Percentiles rank a stretch among this genome's conserved stretches.
Conservation (phyloP, 106 monocot species). For the Acorus gramineus region DNA sequence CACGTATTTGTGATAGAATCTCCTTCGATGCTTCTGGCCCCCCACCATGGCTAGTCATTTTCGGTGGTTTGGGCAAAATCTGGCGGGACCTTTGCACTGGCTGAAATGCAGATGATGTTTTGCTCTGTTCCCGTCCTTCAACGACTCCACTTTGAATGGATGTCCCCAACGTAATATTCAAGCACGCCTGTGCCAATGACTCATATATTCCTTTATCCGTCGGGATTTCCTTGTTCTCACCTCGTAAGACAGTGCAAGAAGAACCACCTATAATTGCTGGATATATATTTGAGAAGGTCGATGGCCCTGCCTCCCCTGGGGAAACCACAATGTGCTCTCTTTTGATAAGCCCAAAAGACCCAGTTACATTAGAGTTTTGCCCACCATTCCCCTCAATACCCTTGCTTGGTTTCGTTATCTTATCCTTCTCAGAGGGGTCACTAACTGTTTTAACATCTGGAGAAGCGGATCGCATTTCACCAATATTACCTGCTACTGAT, state of each 20-base stretch:
- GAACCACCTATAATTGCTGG: conserved; percentile 1
- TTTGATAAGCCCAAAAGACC: conserved; percentile 32
- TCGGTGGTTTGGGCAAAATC: conserved; percentile 45
- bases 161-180: conserved; percentile 51
- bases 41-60: conserved; percentile 9
- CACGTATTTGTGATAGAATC: conserved; percentile 46
- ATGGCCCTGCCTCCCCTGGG: no score
- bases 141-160: conserved; percentile 21
- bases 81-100: conserved; percentile 44
- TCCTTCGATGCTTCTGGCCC: conserved; percentile 53
- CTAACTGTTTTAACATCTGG: conserved; percentile 15
- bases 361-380: conserved; percentile 8
- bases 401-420: conserved; percentile 12
- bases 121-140: conserved; percentile 44
- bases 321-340: conserved; percentile 24
- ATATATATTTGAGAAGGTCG: conserved; percentile 13
- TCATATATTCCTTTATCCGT: conserved; percentile 22
- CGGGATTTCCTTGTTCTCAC: conserved; percentile 23
- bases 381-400: conserved; percentile 18
- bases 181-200: conserved; percentile 25
- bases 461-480: conserved; percentile 8
- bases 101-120: conserved; percentile 24
- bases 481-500: conserved; percentile 10
- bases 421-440: conserved; percentile 16
- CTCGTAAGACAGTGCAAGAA: conserved; percentile 10